These are phyloP conservation scores for Apophysomyces variabilis DNA, from an alignment of 371 early-diverging fungal genomes.

Conservation along the genomic window DNA sequence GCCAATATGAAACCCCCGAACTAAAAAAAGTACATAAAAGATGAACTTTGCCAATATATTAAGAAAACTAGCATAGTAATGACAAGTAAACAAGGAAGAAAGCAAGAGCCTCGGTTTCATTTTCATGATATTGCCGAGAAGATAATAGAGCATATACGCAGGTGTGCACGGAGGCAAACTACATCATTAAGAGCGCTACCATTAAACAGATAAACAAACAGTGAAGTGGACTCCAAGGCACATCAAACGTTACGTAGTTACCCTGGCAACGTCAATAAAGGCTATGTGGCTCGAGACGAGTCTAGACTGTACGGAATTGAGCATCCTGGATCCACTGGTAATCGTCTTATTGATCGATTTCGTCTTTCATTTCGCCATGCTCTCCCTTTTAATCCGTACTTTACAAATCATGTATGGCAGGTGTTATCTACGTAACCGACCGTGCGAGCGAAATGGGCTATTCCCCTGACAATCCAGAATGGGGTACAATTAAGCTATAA, in stretches of 20 bases:
- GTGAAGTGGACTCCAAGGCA: constrained; percentile 34
- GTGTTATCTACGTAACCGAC: constrained; percentile 61
- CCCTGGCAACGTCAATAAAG: constrained; percentile 41
- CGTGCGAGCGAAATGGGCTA: constrained; percentile 50
- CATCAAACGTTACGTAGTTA: constrained; percentile 40
- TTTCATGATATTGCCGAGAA: constrained; percentile 28
- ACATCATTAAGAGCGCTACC: background rate
- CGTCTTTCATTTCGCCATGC: background rate
- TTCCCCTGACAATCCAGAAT: constrained; percentile 29
- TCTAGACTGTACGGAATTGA: constrained; percentile 36
- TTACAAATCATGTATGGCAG: background rate
- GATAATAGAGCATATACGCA: constrained; percentile 21
- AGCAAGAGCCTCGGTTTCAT: constrained; percentile 15
- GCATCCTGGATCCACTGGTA: constrained; percentile 50
- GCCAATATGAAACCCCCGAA: constrained; percentile 1
- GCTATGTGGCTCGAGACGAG: constrained; percentile 8
- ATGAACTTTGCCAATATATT: too few relatives aligned
- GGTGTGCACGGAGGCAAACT: background rate
- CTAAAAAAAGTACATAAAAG: background rate
- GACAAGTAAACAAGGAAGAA: background rate
- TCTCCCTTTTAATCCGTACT: background rate
- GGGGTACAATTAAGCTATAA: constrained; percentile 25
- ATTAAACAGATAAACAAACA: background rate
- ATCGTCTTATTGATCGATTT: background rate
- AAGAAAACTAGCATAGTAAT: too few relatives aligned